Evolutionary conservation across 192 early-diverging fungal species (phyloP), one percentile per base, ranked within the genome.

Genomic region (Coemansia sp.): DNA sequence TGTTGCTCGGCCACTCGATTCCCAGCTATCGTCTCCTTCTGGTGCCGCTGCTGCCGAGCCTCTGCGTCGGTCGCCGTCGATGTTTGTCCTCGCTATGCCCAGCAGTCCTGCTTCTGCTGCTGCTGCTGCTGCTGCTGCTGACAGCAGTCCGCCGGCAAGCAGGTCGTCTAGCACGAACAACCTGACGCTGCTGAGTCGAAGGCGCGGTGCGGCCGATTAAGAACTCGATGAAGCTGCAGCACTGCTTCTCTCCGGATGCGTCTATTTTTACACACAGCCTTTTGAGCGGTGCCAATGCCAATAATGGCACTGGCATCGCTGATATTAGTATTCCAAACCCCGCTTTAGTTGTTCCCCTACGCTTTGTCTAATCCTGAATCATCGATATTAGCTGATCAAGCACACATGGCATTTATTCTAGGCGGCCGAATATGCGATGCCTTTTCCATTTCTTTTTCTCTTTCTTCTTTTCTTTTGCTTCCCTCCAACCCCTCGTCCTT

Each of bases 141-240:
- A 50, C 3, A 61, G 69, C 15, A 52, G 9, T 12, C 19, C 15
- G 65, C 47, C 74, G 0, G 68, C 71, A 1, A 76, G 74, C 60
- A 45, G 74, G 4, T 67, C 74, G 11, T 76, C 74, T 3, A 76
- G 74, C 11, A 65, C 68, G 19, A 67, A 67, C 41, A 76, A 66
- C 19, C 57, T 76, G 9, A 5, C 54, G 18, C 39, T 65, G n/a
- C 45, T 64, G 13, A 76, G 54, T 43, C 61, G 74, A 12, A 69
- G 74, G 1, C 65, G 69, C 3, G 67, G 63, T 18, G 62, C 54
- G 1, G 19, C 7, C 11, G 63, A 56, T 18, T 68, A 12, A 45
- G 19, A 56, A 19, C 11, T 3, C 0, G 32, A 4, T 32, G 1
- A 2, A 32, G 2, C 2, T 2, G 32, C 32, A 32, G 32, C 2